Evolutionary conservation across 2,329 filamentous ascomycete species (phyloP).

Genomic region (Penicillium hesseltinei): DNA sequence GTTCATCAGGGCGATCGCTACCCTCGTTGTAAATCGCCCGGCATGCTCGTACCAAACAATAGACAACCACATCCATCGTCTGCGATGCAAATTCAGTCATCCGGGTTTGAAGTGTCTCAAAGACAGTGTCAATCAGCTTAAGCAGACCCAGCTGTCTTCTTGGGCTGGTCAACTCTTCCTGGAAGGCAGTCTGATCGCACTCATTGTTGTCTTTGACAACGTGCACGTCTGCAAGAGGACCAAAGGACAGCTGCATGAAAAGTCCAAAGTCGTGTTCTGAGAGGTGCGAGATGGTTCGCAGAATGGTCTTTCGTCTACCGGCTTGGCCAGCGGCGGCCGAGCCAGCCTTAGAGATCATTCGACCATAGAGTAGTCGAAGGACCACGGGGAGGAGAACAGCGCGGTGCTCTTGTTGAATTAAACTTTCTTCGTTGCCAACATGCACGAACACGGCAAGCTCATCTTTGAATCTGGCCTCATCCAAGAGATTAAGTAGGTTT

Average conservation of each 20-base stretch:
- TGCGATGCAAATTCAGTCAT: slow-evolving; percentile 66
- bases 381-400: slow-evolving; percentile 77
- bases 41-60: slow-evolving; percentile 73
- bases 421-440: slow-evolving; percentile 60
- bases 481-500: slow-evolving; percentile 79
- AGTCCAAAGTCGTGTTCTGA: slow-evolving; percentile 69
- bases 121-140: slow-evolving; percentile 85
- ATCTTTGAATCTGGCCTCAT: slow-evolving; percentile 88
- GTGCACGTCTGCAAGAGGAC: slow-evolving; percentile 62
- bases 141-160: slow-evolving; percentile 87
- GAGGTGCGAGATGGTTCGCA: slow-evolving; percentile 78
- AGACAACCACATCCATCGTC: slow-evolving; percentile 74
- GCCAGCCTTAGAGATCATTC: slow-evolving; percentile 79
- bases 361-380: slow-evolving; percentile 82
- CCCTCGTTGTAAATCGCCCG: slow-evolving; percentile 45
- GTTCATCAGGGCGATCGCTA: slow-evolving; percentile 32
- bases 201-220: slow-evolving; percentile 55
- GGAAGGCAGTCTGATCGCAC: slow-evolving; percentile 52
- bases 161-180: slow-evolving; percentile 59
- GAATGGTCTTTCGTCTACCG: slow-evolving; percentile 68
- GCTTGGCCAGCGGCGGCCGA: slow-evolving; percentile 65
- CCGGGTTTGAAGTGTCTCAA: slow-evolving; percentile 76
- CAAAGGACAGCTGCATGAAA: slow-evolving; percentile 80
- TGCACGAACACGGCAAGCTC: slow-evolving; percentile 88
- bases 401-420: slow-evolving; percentile 72